These are phyloP conservation scores for Russula foetens DNA, from an alignment of 768 basidiomycete species.

Conservation along the genomic window DNA sequence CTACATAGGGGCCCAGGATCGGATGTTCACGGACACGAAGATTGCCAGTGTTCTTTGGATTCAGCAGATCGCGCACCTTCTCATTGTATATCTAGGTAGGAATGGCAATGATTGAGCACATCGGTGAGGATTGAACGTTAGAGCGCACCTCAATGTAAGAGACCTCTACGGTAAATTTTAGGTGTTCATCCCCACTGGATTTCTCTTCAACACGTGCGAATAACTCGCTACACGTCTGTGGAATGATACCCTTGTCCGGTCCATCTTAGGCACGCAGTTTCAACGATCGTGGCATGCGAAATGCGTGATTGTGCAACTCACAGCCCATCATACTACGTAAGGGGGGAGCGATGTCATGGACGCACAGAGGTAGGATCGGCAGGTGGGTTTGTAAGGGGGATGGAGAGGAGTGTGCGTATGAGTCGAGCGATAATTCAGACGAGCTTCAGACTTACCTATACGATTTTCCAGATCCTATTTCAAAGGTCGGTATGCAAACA, in stretches of 20 bases:
- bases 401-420: not conserved
- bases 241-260: slow-evolving; percentile 94
- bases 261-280: slow-evolving; percentile 49
- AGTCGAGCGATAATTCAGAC: not conserved
- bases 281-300: not conserved
- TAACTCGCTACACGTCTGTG: slow-evolving; percentile 87
- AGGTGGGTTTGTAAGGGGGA: not conserved
- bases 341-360: not conserved
- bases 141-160: slow-evolving; percentile 86
- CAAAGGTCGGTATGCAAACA: not conserved
- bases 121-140: not conserved
- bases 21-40: slow-evolving; percentile 97
- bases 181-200: slow-evolving; percentile 51
- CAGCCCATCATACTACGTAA: slow-evolving; percentile 86
- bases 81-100: slow-evolving; percentile 83
- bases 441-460: slow-evolving; percentile 55
- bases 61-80: slow-evolving; percentile 94
- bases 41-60: slow-evolving; percentile 95
- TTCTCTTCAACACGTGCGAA: slow-evolving; percentile 75
- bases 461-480: slow-evolving; percentile 79
- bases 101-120: not conserved
- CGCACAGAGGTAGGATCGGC: not conserved
- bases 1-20: slow-evolving; percentile 94
- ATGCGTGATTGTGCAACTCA: slow-evolving; percentile 35
- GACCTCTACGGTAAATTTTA: slow-evolving; percentile 91